These are phyloP conservation scores for Strigomonas culicis DNA, from an alignment of 208 protist species.

Conservation along the genomic window DNA sequence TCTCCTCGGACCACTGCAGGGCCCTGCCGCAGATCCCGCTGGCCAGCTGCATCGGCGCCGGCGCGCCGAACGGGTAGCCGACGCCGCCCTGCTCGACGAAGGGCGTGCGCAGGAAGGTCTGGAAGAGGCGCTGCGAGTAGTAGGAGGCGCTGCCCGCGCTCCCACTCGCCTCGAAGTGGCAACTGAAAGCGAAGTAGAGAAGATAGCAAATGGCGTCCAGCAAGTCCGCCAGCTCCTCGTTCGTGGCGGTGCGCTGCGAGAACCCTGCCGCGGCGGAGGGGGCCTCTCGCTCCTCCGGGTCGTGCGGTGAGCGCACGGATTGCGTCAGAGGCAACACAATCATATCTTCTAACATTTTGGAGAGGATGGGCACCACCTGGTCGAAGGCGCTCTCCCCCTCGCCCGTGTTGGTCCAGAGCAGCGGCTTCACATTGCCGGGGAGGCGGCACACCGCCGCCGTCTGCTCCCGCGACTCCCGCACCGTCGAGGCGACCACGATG, in stretches of 20 bases:
- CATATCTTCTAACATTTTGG: slow-evolving; percentile 33
- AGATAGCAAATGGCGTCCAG: slow-evolving; percentile 53
- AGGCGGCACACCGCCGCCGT: slow-evolving; percentile 31
- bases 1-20: slow-evolving; percentile 39
- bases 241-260: neutral
- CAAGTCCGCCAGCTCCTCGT: slow-evolving; percentile 21
- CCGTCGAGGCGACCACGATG: slow-evolving; percentile 50
- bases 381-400: slow-evolving; percentile 31
- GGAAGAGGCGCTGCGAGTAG: slow-evolving; percentile 34
- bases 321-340: neutral
- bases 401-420: slow-evolving; percentile 49
- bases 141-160: slow-evolving; percentile 17
- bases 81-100: slow-evolving; percentile 44
- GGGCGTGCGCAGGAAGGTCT: slow-evolving; percentile 58
- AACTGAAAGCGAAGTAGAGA: slow-evolving; percentile 55
- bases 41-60: slow-evolving; percentile 19
- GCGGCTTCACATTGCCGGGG: slow-evolving; percentile 16
- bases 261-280: no score
- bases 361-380: slow-evolving; percentile 28
- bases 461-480: slow-evolving; percentile 65
- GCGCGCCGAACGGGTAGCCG: slow-evolving; percentile 75
- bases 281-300: no score
- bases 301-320: no score
- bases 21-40: slow-evolving; percentile 30
- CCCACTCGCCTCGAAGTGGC: slow-evolving; percentile 20